Evolutionary conservation across 192 early-diverging fungal genomes (phyloP), one percentile per base, ranked within the genome.

Genomic region (Backusella psychrophila): DNA sequence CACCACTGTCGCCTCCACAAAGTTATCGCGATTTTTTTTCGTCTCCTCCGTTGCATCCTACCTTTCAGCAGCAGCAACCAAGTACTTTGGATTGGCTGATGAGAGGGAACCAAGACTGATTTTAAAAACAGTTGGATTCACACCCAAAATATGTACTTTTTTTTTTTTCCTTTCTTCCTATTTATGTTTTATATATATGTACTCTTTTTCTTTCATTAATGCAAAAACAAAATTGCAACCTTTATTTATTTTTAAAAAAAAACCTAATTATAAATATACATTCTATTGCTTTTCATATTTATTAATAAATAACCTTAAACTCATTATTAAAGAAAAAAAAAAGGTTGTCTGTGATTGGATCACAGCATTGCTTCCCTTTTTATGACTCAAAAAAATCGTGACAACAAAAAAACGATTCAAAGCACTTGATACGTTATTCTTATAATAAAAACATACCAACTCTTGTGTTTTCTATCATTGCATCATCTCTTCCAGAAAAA

Each of bases 1-100:
- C 41, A n/a, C 70, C 70, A 29, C 41, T 71, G 14, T 71, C 70
- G 29, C 70, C 70, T 49, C 70, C 70, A 15, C 70, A 71, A 31
- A n/a, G 33, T 31, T 49, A 49, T 19, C 56, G 56, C 12, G 56
- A 63, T 3, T 63, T 63, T 8, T 63, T 63, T 63, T 63, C 56
- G 1, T 63, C 56, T 3, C 56, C 56, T 63, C 56, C 56, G 1
- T 63, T 63, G 29, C 11, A 23, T 3, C 26, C 56, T 12, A 63
- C 56, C 21, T 63, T 29, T 63, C 56, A 23, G 12, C 26, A 23
- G 4, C 56, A 63, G 4, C 49, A 53, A 53, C 4, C 56, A 12
- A 63, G 9, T 29, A 6, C 9, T 23, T 63, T 63, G 56, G 56
- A 63, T 4, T 63, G 56, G 56, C n/a, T 63, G 29, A 63, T 63